phyloP scores from a whole-genome alignment of 2,329 filamentous ascomycete species.

The Verticillium dahliae region DNA sequence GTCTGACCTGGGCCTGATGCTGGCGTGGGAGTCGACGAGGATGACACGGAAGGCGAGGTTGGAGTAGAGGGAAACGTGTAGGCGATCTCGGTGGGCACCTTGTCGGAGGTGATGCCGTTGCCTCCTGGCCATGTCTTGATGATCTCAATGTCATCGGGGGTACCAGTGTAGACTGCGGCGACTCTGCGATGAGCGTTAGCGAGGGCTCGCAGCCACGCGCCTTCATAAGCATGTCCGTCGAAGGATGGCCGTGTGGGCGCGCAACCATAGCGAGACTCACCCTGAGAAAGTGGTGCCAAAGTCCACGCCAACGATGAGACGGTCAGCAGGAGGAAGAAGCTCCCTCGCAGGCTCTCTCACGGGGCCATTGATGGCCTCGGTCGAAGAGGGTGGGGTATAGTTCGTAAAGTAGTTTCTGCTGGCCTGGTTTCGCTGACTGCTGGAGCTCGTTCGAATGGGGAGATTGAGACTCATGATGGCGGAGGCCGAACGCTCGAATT shows the following conservation, averaged over 20 bases:
- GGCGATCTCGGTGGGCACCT: conserved; percentile 76
- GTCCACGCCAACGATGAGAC: conserved; percentile 71
- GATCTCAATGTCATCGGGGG: conserved; percentile 73
- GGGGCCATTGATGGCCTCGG: conserved; percentile 57
- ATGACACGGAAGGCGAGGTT: conserved; percentile 14
- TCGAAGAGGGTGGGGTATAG: conserved; percentile 48
- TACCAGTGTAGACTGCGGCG: conserved; percentile 67
- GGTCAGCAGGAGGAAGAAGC: conserved; percentile 47
- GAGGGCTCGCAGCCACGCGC: background rate
- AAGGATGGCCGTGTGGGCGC: background rate
- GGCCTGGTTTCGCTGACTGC: conserved; percentile 45
- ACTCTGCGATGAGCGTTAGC: conserved; percentile 36
- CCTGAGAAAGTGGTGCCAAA: conserved; percentile 82
- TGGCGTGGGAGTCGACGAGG: background rate
- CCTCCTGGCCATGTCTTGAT: conserved; percentile 82
- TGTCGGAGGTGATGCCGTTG: conserved; percentile 82
- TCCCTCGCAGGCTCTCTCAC: conserved; percentile 49
- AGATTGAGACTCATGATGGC: conserved; percentile 43
- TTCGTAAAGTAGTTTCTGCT: conserved; percentile 51
- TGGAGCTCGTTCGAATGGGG: conserved; percentile 39
- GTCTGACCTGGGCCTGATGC: background rate
- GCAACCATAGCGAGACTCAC: conserved; percentile 33
- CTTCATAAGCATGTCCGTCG: background rate
- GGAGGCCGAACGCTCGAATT: conserved; percentile 3
- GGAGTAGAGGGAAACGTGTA: conserved; percentile 27